phyloP scores from a whole-genome alignment of 495 filamentous ascomycete genomes.

The Xylaria flabelliformis region DNA sequence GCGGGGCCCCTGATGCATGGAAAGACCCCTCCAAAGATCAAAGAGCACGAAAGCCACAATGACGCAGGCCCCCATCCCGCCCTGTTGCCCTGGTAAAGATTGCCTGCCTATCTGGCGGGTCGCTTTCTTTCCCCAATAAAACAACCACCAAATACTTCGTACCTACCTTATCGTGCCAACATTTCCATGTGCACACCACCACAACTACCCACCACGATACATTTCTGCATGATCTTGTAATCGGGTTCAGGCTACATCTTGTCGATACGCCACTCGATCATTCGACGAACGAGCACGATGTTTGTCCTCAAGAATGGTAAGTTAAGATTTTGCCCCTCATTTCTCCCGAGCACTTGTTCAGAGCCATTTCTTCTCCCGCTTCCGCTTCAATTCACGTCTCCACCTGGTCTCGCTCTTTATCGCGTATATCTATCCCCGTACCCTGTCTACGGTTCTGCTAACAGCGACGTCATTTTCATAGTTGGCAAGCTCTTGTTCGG shows the following conservation, averaged over 20 bases:
- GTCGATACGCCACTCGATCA: background rate
- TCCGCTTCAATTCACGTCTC: background rate
- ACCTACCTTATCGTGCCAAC: background rate
- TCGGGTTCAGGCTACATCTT: slow-evolving; percentile 3
- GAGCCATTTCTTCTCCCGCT: background rate
- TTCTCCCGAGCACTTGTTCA: background rate
- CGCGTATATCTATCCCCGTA: background rate
- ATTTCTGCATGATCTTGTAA: background rate
- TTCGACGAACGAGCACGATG: slow-evolving; percentile 32
- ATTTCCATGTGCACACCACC: background rate
- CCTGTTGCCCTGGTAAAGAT: slow-evolving; percentile 24
- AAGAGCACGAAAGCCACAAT: slow-evolving; percentile 6
- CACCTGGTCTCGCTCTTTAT: background rate
- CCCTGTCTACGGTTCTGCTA: background rate
- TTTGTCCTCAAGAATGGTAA: slow-evolving; percentile 48
- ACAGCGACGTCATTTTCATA: slow-evolving; percentile 46
- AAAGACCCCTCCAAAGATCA: background rate
- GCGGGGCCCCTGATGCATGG: background rate
- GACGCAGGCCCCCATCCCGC: slow-evolving; percentile 2
- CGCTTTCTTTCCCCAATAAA: slow-evolving; percentile 5
- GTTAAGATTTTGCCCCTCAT: slow-evolving; percentile 19
- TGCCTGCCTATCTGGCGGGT: background rate
- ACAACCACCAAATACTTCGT: slow-evolving; percentile 9
- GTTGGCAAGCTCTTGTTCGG: slow-evolving; percentile 94
- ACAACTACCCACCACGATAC: slow-evolving; percentile 2